Evolutionary conservation across 1,284 basidiomycete species (phyloP).

Genomic region (Phaffia rhodozyma): DNA sequence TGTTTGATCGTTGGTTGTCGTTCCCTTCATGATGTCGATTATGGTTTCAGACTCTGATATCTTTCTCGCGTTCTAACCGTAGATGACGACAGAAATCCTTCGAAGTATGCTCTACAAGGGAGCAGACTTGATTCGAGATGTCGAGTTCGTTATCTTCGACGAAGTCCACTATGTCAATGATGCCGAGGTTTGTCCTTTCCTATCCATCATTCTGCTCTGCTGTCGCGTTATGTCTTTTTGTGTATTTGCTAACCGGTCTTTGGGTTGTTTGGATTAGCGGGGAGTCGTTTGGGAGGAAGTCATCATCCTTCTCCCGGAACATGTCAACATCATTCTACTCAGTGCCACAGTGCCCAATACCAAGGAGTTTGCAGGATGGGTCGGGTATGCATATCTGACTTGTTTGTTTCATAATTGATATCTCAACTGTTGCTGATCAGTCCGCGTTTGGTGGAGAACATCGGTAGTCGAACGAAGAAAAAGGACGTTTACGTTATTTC

Average conservation of each 20-base stretch:
- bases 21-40: neutral
- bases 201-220: constrained; percentile 2
- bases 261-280: constrained; percentile 44
- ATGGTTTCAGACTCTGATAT: neutral
- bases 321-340: constrained; percentile 89
- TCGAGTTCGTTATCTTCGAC: constrained; percentile 99
- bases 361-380: constrained; percentile 98
- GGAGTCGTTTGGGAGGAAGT: constrained; percentile 99
- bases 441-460: neutral
- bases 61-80: neutral
- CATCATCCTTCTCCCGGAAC: constrained; percentile 96
- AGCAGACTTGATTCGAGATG: constrained; percentile 93
- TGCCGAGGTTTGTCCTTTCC: constrained; percentile 58
- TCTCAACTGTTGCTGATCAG: constrained; percentile 4
- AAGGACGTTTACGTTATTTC: constrained; percentile 99
- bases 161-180: constrained; percentile 99
- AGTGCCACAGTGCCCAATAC: constrained; percentile 98
- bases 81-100: constrained; percentile 97
- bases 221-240: neutral
- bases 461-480: constrained; percentile 81
- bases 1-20: constrained; percentile 60
- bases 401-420: neutral
- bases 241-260: constrained; percentile 1
- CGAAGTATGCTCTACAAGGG: constrained; percentile 98
- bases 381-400: constrained; percentile 55